phyloP scores from a whole-genome alignment of 805 yeast genomes.

The Cephaloascus albidus region DNA sequence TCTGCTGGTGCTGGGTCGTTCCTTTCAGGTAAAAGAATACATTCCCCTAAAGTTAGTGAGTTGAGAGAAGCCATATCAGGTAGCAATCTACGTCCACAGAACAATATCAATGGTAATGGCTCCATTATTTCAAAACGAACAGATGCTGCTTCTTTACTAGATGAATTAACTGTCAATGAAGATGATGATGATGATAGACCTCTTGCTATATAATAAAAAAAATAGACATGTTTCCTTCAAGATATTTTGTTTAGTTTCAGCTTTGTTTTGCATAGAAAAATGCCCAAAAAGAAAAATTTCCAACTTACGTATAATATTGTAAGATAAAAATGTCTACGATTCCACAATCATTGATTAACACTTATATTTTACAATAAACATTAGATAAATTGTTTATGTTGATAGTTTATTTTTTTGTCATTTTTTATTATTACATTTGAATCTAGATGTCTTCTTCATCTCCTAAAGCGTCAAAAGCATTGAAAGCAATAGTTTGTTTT shows the following conservation, averaged over 20 bases:
- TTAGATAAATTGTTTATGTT: too few relatives aligned
- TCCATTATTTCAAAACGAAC: slow-evolving; percentile 5
- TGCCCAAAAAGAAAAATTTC: too few relatives aligned
- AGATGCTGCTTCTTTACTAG: slow-evolving; percentile 24
- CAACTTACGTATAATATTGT: too few relatives aligned
- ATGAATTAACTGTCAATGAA: slow-evolving; percentile 10
- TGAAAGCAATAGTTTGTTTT: slow-evolving; percentile 56
- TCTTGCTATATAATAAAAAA: slow-evolving; percentile 13
- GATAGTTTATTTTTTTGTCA: too few relatives aligned
- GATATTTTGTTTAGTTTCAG: too few relatives aligned
- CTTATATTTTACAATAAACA: too few relatives aligned
- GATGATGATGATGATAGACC: slow-evolving; percentile 22
- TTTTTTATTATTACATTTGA: too few relatives aligned
- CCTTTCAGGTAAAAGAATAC: slow-evolving; percentile 5
- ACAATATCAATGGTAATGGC: not conserved
- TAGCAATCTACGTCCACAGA: slow-evolving; percentile 2
- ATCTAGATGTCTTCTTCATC: slow-evolving; percentile 42
- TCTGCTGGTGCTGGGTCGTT: not conserved
- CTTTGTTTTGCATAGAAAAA: too few relatives aligned
- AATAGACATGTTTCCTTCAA: too few relatives aligned
- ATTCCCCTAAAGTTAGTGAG: slow-evolving; percentile 25
- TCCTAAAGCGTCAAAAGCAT: slow-evolving; percentile 75
- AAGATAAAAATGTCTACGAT: too few relatives aligned
- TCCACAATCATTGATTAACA: too few relatives aligned
- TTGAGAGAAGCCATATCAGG: slow-evolving; percentile 19